A percentile compares a stretch with the other conserved stretches of the same genome.
phyloP scores from a whole-genome alignment of 495 filamentous ascomycete genomes.

The Aspergillus affinis region DNA sequence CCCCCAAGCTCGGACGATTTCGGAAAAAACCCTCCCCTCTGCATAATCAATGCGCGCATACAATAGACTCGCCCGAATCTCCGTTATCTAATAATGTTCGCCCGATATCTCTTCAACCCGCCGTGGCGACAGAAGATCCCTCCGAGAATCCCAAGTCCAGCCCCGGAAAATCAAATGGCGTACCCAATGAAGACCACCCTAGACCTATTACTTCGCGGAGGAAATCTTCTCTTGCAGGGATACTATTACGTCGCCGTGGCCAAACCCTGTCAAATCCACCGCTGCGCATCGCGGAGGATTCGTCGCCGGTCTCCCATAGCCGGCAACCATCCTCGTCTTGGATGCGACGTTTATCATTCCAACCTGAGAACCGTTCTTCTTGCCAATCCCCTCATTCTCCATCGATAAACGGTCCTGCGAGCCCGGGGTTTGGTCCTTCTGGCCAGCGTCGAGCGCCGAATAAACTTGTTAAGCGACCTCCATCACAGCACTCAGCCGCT shows the following conservation, averaged over 20 bases:
- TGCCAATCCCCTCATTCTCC: constrained; percentile 66
- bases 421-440: constrained; percentile 56
- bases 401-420: constrained; percentile 69
- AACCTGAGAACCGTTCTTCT: constrained; percentile 64
- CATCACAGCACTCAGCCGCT: constrained; percentile 56
- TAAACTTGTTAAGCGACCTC: constrained; percentile 83
- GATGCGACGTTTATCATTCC: constrained; percentile 77
- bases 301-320: constrained; percentile 36
- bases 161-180: constrained; percentile 12
- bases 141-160: constrained; percentile 11
- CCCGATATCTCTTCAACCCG: constrained; percentile 26
- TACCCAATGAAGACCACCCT: constrained; percentile 7
- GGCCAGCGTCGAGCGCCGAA: constrained; percentile 62
- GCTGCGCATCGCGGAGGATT: constrained; percentile 28
- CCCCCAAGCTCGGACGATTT: constrained; percentile 24
- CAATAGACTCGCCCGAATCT: constrained; percentile 19
- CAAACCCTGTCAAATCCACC: constrained; percentile 41
- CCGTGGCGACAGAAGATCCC: constrained; percentile 17
- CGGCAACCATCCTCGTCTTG: constrained; percentile 65
- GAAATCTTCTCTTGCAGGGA: constrained; percentile 56
- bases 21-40: constrained; percentile 31
- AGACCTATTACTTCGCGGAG: constrained; percentile 24
- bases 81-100: constrained; percentile 26
- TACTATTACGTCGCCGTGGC: constrained; percentile 40
- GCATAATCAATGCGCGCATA: constrained; percentile 22